Evolutionary conservation across 2,329 filamentous ascomycete genomes (phyloP).

Genomic region (Paraphoma sp.): DNA sequence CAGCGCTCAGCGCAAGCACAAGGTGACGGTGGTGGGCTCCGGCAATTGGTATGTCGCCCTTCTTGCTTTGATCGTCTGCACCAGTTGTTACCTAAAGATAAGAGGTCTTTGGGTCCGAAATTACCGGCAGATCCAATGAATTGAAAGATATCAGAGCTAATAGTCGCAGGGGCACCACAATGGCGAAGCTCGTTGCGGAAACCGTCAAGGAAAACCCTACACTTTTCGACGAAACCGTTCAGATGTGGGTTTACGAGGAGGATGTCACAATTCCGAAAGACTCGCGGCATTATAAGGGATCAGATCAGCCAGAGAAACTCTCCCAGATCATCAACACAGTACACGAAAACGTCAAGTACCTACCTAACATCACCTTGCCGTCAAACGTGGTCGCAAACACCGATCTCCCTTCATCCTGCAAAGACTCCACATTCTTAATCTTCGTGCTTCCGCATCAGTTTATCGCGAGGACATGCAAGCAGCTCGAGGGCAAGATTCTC

Average conservation of each 20-base stretch:
- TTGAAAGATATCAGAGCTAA: conserved; percentile 10
- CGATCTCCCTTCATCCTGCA: conserved; percentile 78
- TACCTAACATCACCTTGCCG: conserved; percentile 85
- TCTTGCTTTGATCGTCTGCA: not conserved
- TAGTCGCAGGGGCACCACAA: conserved; percentile 83
- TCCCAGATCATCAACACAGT: conserved; percentile 87
- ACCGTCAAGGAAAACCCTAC: conserved; percentile 80
- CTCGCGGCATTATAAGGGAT: conserved; percentile 75
- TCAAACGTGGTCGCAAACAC: conserved; percentile 85
- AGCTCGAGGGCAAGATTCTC: conserved; percentile 85
- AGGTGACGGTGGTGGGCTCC: conserved; percentile 91
- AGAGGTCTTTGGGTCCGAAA: too few relatives aligned
- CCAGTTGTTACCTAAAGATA: too few relatives aligned
- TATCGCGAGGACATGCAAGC: conserved; percentile 83
- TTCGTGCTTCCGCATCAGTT: conserved; percentile 99
- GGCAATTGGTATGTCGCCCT: conserved; percentile 80
- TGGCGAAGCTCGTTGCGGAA: conserved; percentile 95
- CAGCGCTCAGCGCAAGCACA: conserved; percentile 74
- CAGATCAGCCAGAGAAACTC: conserved; percentile 77
- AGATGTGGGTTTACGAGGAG: conserved; percentile 99
- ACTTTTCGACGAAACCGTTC: conserved; percentile 85
- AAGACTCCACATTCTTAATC: conserved; percentile 84
- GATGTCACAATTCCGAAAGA: conserved; percentile 75
- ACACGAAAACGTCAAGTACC: conserved; percentile 98
- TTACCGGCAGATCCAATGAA: too few relatives aligned